Evolutionary conservation across 352 stramenopile species (phyloP), one percentile per base, ranked within the genome.

Genomic region (Phytophthora sp.): DNA sequence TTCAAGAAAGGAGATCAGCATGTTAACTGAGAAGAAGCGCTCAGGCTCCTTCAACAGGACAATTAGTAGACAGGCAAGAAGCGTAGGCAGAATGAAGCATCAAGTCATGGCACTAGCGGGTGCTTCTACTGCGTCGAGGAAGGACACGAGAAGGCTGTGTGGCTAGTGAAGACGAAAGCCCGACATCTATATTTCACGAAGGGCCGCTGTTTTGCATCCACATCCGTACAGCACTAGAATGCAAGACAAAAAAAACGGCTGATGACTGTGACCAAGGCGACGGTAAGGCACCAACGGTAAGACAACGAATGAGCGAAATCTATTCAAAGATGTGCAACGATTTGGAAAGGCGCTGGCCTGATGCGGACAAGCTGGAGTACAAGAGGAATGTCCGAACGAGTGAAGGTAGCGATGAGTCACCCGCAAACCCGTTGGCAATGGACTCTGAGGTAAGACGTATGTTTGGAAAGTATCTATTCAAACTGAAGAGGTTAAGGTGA

Each of bases 71-170:
- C 36, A 6, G 20, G n/a, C 2, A 13, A 41, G 20, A 63, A 54
- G 30, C 9, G 20, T 7, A 44, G 8, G 8, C 38, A 45, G 11
- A 23, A 29, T 4, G 20, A n/a, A 52, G 3, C 23, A 5, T 18
- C 35, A 20, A n/a, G n/a, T n/a, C n/a, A n/a, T n/a, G n/a, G n/a
- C n/a, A 4, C 15, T 12, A 18, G 13, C 8, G 35, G 8, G 35
- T 52, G 53, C 27, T 61, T 46, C 46, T 51, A 51, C 7, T 57
- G 57, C 18, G 50, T 66, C 18, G 31, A 66, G 7, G n/a, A 9
- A 2, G 20, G 23, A 0, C 58, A 54, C 49, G 49, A 20, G 18
- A 66, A 66, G 38, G 30, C 30, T n/a, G 38, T 35, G 0, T 60
- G 47, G 21, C 36, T 12, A 21, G 27, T 56, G n/a, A 31, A 47